phyloP scores from a whole-genome alignment of 2,329 filamentous ascomycete species.

The Daldinia sp. region DNA sequence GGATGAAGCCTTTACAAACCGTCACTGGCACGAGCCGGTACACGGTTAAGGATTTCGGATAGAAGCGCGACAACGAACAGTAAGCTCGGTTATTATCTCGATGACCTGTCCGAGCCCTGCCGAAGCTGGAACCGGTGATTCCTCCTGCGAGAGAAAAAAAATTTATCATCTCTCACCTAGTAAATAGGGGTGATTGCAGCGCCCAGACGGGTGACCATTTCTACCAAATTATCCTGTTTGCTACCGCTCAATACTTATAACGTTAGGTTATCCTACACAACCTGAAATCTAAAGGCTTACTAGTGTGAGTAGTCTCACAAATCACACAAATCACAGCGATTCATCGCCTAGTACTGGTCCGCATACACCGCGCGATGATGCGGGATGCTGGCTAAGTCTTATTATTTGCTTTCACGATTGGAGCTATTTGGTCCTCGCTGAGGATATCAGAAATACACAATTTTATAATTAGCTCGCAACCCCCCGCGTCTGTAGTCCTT shows the following conservation, averaged over 20 bases:
- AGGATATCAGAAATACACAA: neutral
- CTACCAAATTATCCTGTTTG: constrained; percentile 33
- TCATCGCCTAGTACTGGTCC: constrained; percentile 21
- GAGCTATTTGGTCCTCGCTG: neutral
- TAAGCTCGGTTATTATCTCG: constrained; percentile 35
- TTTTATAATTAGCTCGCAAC: constrained; percentile 14
- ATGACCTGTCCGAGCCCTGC: constrained; percentile 18
- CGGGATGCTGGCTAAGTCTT: constrained; percentile 19
- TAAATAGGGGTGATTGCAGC: constrained; percentile 17
- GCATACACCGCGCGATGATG: constrained; percentile 12
- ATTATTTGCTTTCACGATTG: constrained; percentile 8
- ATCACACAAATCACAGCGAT: constrained; percentile 20
- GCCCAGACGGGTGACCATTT: constrained; percentile 31
- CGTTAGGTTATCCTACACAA: constrained; percentile 19
- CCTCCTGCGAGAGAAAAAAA: constrained; percentile 1
- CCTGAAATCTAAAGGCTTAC: constrained; percentile 31
- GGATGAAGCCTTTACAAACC: constrained; percentile 9
- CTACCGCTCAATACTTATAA: constrained; percentile 24
- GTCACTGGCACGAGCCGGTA: constrained; percentile 14
- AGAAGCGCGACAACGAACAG: constrained; percentile 28
- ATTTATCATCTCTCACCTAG: constrained; percentile 5
- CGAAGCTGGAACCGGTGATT: constrained; percentile 20
- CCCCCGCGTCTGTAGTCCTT: constrained; percentile 12
- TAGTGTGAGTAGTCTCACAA: constrained; percentile 24
- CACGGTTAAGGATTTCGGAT: constrained; percentile 18